Conservation (phyloP, 1,284 basidiomycete species). For the Sporisorium scitamineum region DNA sequence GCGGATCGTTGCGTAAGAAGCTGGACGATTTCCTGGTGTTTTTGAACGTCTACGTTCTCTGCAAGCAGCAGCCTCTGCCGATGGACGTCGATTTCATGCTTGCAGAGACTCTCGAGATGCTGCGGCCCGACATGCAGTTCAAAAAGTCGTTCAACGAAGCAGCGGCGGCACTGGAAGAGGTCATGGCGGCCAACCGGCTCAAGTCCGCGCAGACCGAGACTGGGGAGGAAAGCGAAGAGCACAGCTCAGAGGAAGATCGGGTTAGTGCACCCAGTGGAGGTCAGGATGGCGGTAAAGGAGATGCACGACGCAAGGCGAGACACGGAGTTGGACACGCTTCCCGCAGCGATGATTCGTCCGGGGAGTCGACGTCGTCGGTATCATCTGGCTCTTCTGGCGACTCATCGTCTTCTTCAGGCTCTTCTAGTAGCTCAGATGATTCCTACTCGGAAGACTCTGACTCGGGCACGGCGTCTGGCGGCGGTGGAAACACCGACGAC, state of each 20-base stretch:
- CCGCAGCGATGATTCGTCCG: conserved; percentile 19
- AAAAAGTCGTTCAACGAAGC: conserved; percentile 85
- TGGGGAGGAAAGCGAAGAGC: conserved; percentile 32
- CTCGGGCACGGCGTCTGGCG: conserved; percentile 18
- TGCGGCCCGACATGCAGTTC: conserved; percentile 69
- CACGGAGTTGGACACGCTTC: conserved; percentile 72
- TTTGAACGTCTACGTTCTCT: conserved; percentile 91
- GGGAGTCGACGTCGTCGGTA: conserved; percentile 12
- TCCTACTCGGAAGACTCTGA: conserved; percentile 19
- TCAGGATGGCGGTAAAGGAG: conserved; percentile 73
- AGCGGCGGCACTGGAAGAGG: conserved; percentile 85
- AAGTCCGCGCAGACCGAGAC: conserved; percentile 14
- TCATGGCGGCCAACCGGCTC: conserved; percentile 74
- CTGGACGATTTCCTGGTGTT: conserved; percentile 91
- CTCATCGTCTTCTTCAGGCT: conserved; percentile 17
- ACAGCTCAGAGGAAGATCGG: conserved; percentile 18
- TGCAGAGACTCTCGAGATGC: conserved; percentile 83
- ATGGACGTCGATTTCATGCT: conserved; percentile 99
- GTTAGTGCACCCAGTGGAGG: conserved; percentile 62
- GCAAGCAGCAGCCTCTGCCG: conserved; percentile 82
- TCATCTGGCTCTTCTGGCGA: conserved; percentile 12
- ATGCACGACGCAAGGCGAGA: conserved; percentile 73
- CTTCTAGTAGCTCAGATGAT: conserved; percentile 10
- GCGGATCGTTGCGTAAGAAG: conserved; percentile 88
- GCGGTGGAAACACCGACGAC: conserved; percentile 8